Evolutionary conservation across 805 yeast species (phyloP), one percentile per base, ranked within the genome.

Genomic region (Priceomyces fermenticarens): DNA sequence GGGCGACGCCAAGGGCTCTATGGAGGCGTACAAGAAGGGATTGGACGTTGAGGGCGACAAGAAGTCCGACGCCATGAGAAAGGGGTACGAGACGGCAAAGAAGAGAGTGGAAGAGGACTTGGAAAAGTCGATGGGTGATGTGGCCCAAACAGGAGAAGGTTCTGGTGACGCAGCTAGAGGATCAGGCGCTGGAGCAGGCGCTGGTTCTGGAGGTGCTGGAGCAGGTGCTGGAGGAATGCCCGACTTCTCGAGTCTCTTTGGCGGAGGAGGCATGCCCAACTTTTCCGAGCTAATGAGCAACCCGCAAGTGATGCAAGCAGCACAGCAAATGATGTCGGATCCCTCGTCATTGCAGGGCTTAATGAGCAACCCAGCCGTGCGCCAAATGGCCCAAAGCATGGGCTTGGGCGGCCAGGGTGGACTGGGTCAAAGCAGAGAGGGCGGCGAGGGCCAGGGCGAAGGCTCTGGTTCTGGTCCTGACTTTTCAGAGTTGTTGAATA

Each of bases 11-110:
- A 81, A 85, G 64, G 96, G 85, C 39, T 79, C 99, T 10, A 72
- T 89, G 72, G 85, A 88, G 36, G 97, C 98, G 23, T 93, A 93
- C 67, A 82, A 86, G 65, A 75, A 74, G 49, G 99, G 97, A 30
- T 65, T 93, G 50, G 89, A 86, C 43, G 79, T 80, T 42, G 98
- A 93, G 67, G 97, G 97, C 33, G 85, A 80, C 34, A 67, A 70
- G 17, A 88, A 91, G 35, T 79, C 90, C 6, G 96, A 85, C 31
- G 90, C 93, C 12, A 91, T 91, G 97, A 78, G 77, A 63, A 83
- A 83, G 58, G 99, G 97, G 40, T 89, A 81, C 60, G 97, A 91
- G 63, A 87, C 96, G 28, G 97, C 97, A 16, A 87, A 88, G 70
- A 79, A 78, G 64, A 83, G 90, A 60, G 88, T 86, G 30, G 88